Percentiles rank a stretch among this genome's conserved stretches.
Conservation (phyloP, 129 eudicot species). For the Artemisia argyi region DNA sequence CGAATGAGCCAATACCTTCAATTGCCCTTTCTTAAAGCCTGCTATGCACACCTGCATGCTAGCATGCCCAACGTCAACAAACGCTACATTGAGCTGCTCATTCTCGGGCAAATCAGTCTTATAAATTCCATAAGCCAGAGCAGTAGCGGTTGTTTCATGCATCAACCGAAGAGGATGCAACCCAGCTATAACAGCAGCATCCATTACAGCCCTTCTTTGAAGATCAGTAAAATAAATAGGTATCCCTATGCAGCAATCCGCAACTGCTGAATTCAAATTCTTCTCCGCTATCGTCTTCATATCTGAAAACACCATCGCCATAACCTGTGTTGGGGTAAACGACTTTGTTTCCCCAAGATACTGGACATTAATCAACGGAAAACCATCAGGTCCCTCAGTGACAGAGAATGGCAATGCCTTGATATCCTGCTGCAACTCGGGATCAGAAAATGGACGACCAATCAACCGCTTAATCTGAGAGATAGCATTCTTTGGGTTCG, state of each 20-base stretch:
- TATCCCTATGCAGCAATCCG: conserved; percentile 89
- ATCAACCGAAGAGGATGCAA: conserved; percentile 79
- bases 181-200: conserved; percentile 90
- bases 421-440: conserved; percentile 81
- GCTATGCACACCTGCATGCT: conserved; percentile 97
- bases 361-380: conserved; percentile 66
- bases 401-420: conserved; percentile 74
- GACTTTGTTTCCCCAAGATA: conserved; percentile 74
- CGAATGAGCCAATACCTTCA: conserved; percentile 79
- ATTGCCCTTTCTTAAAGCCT: conserved; percentile 90
- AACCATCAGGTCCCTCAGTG: conserved; percentile 85
- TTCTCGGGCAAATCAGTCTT: conserved; percentile 90
- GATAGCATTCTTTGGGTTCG: conserved; percentile 89
- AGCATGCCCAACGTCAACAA: conserved; percentile 90
- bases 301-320: conserved; percentile 80
- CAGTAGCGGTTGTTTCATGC: conserved; percentile 95
- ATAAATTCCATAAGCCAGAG: conserved; percentile 91
- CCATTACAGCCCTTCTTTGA: conserved; percentile 84
- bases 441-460: conserved; percentile 80
- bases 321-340: conserved; percentile 77
- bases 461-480: conserved; percentile 81
- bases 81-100: conserved; percentile 79
- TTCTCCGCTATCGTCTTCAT: conserved; percentile 79
- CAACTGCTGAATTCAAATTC: conserved; percentile 84
- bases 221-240: conserved; percentile 90